These are phyloP conservation scores for Fomitopsis pinicola DNA, from an alignment of 1,284 basidiomycete genomes.

Conservation along the genomic window DNA sequence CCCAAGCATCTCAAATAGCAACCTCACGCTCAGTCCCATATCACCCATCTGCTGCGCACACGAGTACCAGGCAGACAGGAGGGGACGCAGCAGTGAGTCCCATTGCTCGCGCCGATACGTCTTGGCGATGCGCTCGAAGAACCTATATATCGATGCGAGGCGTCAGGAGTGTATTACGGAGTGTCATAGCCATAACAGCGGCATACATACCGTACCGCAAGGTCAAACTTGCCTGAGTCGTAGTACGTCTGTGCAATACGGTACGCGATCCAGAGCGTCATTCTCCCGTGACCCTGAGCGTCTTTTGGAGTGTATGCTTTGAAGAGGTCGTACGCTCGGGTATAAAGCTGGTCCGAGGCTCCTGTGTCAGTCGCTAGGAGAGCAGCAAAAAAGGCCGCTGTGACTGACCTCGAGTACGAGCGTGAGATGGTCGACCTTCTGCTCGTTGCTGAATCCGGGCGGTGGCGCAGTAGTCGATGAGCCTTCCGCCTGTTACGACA, in stretches of 20 bases:
- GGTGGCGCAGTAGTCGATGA: constrained; percentile 28
- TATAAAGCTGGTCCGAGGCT: constrained; percentile 61
- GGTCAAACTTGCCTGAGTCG: constrained; percentile 72
- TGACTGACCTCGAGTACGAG: constrained; percentile 71
- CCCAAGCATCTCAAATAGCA: constrained; percentile 79
- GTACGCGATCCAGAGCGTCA: constrained; percentile 83
- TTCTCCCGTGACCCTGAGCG: constrained; percentile 52
- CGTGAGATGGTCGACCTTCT: constrained; percentile 82
- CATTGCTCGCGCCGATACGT: constrained; percentile 83
- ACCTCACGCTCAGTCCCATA: constrained; percentile 66
- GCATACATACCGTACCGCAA: constrained; percentile 68
- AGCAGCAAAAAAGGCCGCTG: not conserved
- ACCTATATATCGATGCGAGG: constrained; percentile 39
- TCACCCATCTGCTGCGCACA: constrained; percentile 75
- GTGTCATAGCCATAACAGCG: not conserved
- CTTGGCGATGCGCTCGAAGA: constrained; percentile 84
- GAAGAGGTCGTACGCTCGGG: constrained; percentile 86
- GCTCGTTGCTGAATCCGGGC: constrained; percentile 78
- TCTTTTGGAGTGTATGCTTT: constrained; percentile 60
- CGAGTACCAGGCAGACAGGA: constrained; percentile 74
- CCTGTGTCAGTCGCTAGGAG: not conserved
- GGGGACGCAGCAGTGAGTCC: constrained; percentile 63
- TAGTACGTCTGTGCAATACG: constrained; percentile 83
- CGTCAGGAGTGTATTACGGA: not conserved
- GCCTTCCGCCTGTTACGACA: constrained; percentile 9